Base-by-base conservation (phyloP, 148 eudicot genomes). In the Heliamphora exappendiculata region DNA sequence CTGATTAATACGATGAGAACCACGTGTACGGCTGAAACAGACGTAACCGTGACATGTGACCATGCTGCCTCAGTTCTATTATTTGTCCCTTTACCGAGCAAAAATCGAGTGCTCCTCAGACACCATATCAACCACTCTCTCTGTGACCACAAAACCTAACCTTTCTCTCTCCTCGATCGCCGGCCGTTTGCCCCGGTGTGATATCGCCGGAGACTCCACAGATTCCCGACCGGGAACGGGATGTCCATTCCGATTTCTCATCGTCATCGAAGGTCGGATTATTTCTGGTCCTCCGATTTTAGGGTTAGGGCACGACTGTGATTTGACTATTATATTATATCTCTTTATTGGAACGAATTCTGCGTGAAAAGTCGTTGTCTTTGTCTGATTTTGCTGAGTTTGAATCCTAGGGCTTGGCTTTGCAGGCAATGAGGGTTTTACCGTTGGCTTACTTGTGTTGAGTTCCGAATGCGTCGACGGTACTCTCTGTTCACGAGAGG, bases 71-170 rank as follows among this genome's bases (percentile, higher is more conserved):
- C 77, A 37, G 37, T 29, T 29, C 41, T 14, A 14, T 60, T 53
- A 58, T 63, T 45, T 39, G 33, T 64, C 70, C 67, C 37, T 33
- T 57, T 54, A 4, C 10, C 41, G 84, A 67, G 84, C 72, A 44
- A 73, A 73, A 59, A 81, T 81, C 81, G 41, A 34, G 80, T 81
- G 81, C 75, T 73, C 81, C 78, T 67, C 73, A 66, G 31, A 34
- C 80, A 81, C 69, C 78, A 60, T 42, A 55, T n/a, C 29, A 49
- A 75, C 33, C 65, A 44, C n/a, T 34, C 39, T 45, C 72, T 51
- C 45, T n/a, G 12, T 45, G 5, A 28, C 77, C 57, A 14, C 74
- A 69, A 80, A 80, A 36, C 76, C 82, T 49, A 67, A 50, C 73
- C 51, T 20, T 4, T 22, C 54, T 39, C 14, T 28, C 44, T 5